phyloP scores from a whole-genome alignment of 495 filamentous ascomycete species.

The Trichoderma asperelloides region DNA sequence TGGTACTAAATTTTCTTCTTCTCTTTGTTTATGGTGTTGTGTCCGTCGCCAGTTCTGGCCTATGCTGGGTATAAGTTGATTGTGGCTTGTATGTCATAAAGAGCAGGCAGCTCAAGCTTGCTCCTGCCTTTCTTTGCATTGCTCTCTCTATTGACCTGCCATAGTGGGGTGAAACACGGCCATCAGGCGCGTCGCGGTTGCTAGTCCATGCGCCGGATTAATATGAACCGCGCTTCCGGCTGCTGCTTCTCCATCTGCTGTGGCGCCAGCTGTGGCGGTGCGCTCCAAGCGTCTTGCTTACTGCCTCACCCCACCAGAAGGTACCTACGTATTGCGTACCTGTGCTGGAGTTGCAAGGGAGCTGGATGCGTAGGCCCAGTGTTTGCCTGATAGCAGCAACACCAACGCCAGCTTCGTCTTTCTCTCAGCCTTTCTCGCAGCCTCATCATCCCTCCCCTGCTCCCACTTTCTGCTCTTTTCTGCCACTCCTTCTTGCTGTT shows the following conservation, averaged over 20 bases:
- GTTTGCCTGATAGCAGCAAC: slow-evolving; percentile 10
- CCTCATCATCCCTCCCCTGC: slow-evolving; percentile 15
- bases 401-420: slow-evolving; percentile 16
- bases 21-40: neutral
- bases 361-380: slow-evolving; percentile 10
- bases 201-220: neutral
- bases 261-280: slow-evolving; percentile 1
- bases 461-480: neutral
- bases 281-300: neutral
- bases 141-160: neutral
- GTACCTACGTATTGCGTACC: neutral
- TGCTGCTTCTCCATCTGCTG: neutral
- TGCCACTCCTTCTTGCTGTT: neutral
- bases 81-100: neutral
- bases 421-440: slow-evolving; percentile 10
- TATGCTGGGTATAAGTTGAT: neutral
- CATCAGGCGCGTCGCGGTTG: slow-evolving; percentile 3
- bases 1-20: neutral
- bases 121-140: neutral
- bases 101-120: neutral
- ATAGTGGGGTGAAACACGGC: slow-evolving; percentile 2
- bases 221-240: neutral
- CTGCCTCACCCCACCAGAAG: neutral
- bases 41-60: neutral
- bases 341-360: neutral